Evolutionary conservation across 768 basidiomycete genomes (phyloP).

Genomic region (Rhodotorula paludigena): DNA sequence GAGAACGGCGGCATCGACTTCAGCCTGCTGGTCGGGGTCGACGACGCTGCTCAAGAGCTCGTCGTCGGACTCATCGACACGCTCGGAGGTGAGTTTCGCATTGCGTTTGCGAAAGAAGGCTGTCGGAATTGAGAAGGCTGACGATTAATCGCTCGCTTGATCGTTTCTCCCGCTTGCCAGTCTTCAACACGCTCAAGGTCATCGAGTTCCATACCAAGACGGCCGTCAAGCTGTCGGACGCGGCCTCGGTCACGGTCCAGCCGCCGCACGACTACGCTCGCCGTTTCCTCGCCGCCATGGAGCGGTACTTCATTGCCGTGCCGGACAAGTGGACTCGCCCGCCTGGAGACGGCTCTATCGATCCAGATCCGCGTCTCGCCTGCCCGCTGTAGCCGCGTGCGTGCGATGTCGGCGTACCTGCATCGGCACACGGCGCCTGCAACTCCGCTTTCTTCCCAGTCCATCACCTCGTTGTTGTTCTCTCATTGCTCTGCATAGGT

Average conservation of each 20-base stretch:
- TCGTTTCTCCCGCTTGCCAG: background rate
- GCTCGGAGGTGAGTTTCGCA: slow-evolving; percentile 1
- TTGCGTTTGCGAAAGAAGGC: too few relatives aligned
- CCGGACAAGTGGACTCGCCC: slow-evolving; percentile 25
- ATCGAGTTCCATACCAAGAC: slow-evolving; percentile 29
- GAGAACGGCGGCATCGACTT: slow-evolving; percentile 97
- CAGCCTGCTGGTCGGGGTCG: slow-evolving; percentile 86
- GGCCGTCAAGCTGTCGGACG: slow-evolving; percentile 13
- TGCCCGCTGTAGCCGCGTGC: slow-evolving; percentile 4
- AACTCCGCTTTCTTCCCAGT: background rate
- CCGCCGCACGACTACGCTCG: slow-evolving; percentile 27
- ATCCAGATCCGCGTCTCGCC: slow-evolving; percentile 18
- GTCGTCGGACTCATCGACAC: slow-evolving; percentile 35
- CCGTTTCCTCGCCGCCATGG: slow-evolving; percentile 25
- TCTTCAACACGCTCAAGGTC: slow-evolving; percentile 29
- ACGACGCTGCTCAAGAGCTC: slow-evolving; percentile 46
- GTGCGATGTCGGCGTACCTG: too few relatives aligned
- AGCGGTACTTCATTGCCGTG: slow-evolving; percentile 18
- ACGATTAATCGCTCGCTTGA: background rate
- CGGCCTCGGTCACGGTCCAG: slow-evolving; percentile 16
- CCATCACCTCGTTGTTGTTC: slow-evolving; percentile 2
- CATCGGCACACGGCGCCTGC: too few relatives aligned
- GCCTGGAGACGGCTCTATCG: background rate
- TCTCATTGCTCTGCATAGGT: background rate
- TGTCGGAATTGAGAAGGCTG: background rate